Conservation (phyloP, 352 stramenopile species). For the Phytophthora tentaculata region DNA sequence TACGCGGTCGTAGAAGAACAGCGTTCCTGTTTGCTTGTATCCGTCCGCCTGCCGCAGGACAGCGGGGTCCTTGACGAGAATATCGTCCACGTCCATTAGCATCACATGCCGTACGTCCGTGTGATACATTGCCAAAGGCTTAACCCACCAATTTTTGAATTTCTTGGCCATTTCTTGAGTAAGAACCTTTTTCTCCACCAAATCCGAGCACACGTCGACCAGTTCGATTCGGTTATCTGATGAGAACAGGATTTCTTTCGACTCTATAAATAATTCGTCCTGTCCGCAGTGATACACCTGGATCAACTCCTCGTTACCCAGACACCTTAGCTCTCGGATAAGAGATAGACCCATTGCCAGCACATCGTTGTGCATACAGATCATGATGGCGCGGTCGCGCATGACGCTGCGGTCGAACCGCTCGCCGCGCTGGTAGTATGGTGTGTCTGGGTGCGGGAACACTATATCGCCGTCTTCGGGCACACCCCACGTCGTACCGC, state of each 20-base stretch:
- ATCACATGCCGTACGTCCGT: constrained; percentile 30
- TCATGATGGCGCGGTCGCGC: constrained; percentile 34
- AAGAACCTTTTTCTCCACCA: constrained; percentile 24
- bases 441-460: constrained; percentile 21
- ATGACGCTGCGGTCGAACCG: constrained; percentile 29
- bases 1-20: constrained; percentile 56
- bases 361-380: constrained; percentile 40
- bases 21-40: constrained; percentile 28
- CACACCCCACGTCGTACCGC: constrained; percentile 2
- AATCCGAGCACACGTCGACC: constrained; percentile 47
- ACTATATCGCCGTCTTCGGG: constrained; percentile 24
- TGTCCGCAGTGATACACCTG: constrained; percentile 36
- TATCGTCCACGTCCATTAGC: constrained; percentile 34
- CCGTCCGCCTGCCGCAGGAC: constrained; percentile 13
- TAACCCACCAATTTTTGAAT: constrained; percentile 53
- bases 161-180: constrained; percentile 2
- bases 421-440: constrained; percentile 28
- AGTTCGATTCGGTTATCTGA: constrained; percentile 41
- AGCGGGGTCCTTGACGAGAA: constrained; percentile 26
- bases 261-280: constrained; percentile 33
- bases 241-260: constrained; percentile 23
- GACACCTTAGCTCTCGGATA: constrained; percentile 24
- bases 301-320: constrained; percentile 33
- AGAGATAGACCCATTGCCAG: constrained; percentile 31
- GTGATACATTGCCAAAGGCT: constrained; percentile 33